phyloP scores from a whole-genome alignment of 1,284 basidiomycete species.

The Laetiporus sulphureus region DNA sequence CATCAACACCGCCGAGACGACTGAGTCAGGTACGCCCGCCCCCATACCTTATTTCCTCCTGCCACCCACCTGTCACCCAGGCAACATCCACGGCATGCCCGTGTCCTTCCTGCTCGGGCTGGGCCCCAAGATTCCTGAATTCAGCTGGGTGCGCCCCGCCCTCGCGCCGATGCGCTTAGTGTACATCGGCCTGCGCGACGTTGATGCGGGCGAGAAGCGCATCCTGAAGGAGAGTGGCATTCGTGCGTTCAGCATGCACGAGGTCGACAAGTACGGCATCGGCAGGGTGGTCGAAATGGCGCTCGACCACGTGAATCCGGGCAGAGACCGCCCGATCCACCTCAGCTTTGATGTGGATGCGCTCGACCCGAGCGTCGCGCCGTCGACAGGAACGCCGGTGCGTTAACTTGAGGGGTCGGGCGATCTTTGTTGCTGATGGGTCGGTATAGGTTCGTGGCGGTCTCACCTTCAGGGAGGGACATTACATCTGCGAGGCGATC shows the following conservation, averaged over 20 bases:
- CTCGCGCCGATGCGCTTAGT: constrained; percentile 74
- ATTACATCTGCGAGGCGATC: constrained; percentile 94
- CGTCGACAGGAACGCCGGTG: constrained; percentile 91
- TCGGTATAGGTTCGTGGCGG: constrained; percentile 80
- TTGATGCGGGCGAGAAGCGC: constrained; percentile 86
- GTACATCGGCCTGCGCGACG: constrained; percentile 94
- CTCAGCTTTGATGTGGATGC: constrained; percentile 97
- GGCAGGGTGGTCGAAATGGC: constrained; percentile 95
- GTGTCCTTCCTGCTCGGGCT: constrained; percentile 90
- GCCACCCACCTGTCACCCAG: no score
- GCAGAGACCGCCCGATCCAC: constrained; percentile 82
- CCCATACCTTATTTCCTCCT: no score
- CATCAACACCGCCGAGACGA: constrained; percentile 88
- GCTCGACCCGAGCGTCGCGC: constrained; percentile 89
- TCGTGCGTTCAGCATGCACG: constrained; percentile 97
- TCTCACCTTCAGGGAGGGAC: constrained; percentile 94
- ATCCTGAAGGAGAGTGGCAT: constrained; percentile 86
- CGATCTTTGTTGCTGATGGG: neutral
- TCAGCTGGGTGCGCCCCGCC: constrained; percentile 76
- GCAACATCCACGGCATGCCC: constrained; percentile 98
- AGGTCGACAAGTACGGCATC: constrained; percentile 96
- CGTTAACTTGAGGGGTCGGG: constrained; percentile 14
- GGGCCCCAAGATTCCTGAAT: constrained; percentile 47
- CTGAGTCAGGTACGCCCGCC: constrained; percentile 59
- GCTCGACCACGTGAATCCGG: constrained; percentile 87